Base-by-base conservation (phyloP, 768 basidiomycete genomes). In the Astraeus odoratus region DNA sequence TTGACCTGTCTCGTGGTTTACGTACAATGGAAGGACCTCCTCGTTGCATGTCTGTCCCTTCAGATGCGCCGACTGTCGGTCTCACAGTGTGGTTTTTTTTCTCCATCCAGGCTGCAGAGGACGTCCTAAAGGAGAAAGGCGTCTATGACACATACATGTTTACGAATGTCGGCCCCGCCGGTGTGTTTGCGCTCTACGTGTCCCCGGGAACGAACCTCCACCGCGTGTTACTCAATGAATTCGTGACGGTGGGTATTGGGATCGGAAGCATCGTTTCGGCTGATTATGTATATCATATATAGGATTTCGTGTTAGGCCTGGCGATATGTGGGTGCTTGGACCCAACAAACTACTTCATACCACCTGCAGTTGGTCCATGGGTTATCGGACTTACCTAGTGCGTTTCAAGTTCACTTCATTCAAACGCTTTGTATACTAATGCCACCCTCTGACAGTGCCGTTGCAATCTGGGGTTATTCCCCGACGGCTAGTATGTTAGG, bases 1-100 rank as follows among this genome's bases (percentile, higher is more conserved):
- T 59, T 85, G 49, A 84, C 80, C 0, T 76, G 74, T 44, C 63
- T 82, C 30, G 47, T 80, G 37, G 58, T 81, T 40, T 86, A 86
- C 56, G 67, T 69, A 5, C 80, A 85, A 52, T 87, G 80, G 67
- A 74, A 74, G 49, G 65, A 73, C 36, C 45, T 72, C 39, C 67
- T 86, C 29, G 51, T 60, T 39, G 75, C 43, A 43, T 35, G 54
- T 57, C 29, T 53, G n/a, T n/a, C 34, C 16, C 8, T 10, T 6
- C 7, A 35, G 34, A 35, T 3, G 12, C 13, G 7, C 16, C 16
- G 8, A 7, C 15, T 15, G 10, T 34, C 64, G 39, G 29, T 63
- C 27, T 66, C 64, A 35, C 63, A 64, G 49, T 57, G 66, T 30
- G 49, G 58, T 39, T 43, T 39, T 35, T 64, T 59, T 46, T 19